These are phyloP conservation scores for Cryptococcus neoformans DNA, from an alignment of 1,284 basidiomycete species.

Conservation along the genomic window DNA sequence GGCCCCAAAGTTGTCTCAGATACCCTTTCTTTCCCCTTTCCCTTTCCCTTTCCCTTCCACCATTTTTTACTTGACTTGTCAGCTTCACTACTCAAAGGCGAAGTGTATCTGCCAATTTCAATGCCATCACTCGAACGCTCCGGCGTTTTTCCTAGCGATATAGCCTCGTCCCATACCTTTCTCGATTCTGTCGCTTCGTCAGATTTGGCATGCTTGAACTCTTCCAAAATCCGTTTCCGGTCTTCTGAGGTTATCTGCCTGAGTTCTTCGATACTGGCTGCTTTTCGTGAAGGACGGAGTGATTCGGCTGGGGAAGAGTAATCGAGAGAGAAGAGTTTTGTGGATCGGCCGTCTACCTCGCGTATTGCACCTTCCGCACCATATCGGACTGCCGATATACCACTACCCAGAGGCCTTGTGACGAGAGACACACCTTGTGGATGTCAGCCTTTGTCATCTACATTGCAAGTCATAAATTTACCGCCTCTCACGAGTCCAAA, in stretches of 20 bases:
- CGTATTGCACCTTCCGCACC: neutral
- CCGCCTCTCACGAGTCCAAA: neutral
- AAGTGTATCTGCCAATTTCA: no score
- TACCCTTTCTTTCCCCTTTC: no score
- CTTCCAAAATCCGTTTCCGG: neutral
- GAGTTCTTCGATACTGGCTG: neutral
- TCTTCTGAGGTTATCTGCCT: neutral
- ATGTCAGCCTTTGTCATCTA: neutral
- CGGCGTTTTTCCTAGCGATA: no score
- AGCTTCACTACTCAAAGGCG: no score
- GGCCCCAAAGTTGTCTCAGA: no score
- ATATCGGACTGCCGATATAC: neutral
- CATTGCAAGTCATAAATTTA: neutral
- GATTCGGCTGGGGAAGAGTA: neutral
- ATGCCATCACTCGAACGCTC: no score
- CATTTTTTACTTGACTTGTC: no score
- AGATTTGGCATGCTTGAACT: constrained; percentile 51
- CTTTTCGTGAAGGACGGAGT: neutral
- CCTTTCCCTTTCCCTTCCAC: no score
- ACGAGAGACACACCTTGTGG: neutral
- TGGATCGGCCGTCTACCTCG: neutral
- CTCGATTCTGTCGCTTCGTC: no score
- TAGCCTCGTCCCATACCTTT: no score
- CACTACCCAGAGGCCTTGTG: neutral
- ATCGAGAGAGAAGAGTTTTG: neutral